A percentile compares a stretch with the other conserved stretches of the same genome.
Evolutionary conservation across 2,329 filamentous ascomycete species (phyloP).

Genomic region (Monosporascus sp.): DNA sequence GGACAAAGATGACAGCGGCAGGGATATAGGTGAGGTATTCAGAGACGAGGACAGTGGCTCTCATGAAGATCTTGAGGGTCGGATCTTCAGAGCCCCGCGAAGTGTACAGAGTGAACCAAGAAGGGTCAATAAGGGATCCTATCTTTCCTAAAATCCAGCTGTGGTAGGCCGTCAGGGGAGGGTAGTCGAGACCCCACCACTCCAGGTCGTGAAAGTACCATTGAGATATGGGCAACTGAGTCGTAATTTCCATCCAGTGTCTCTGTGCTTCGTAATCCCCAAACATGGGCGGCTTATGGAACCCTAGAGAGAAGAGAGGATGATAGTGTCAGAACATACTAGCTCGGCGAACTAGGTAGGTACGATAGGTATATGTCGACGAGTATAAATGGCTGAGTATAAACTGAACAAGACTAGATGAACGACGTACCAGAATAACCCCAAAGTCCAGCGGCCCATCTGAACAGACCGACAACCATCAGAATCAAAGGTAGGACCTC

Average conservation of each 20-base stretch:
- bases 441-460: slow-evolving; percentile 90
- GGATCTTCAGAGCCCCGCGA: slow-evolving; percentile 79
- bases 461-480: slow-evolving; percentile 85
- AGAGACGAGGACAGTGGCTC: slow-evolving; percentile 81
- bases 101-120: slow-evolving; percentile 81
- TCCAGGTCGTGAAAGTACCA: slow-evolving; percentile 98
- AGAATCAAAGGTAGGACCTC: slow-evolving; percentile 80
- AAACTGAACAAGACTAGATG: no score
- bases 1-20: slow-evolving; percentile 76
- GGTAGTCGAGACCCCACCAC: slow-evolving; percentile 98
- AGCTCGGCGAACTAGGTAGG: background rate
- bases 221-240: slow-evolving; percentile 78
- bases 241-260: slow-evolving; percentile 98
- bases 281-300: slow-evolving; percentile 78
- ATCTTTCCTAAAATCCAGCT: slow-evolving; percentile 91
- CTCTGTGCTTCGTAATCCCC: slow-evolving; percentile 97
- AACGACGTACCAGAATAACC: slow-evolving; percentile 73
- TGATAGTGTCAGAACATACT: slow-evolving; percentile 5
- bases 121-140: slow-evolving; percentile 69
- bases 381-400: no score
- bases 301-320: slow-evolving; percentile 45
- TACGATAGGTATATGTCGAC: no score
- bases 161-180: slow-evolving; percentile 94
- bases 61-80: slow-evolving; percentile 89
- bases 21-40: slow-evolving; percentile 90